Conservation (phyloP, 495 filamentous ascomycete species). For the Aspergillus asperescens region DNA sequence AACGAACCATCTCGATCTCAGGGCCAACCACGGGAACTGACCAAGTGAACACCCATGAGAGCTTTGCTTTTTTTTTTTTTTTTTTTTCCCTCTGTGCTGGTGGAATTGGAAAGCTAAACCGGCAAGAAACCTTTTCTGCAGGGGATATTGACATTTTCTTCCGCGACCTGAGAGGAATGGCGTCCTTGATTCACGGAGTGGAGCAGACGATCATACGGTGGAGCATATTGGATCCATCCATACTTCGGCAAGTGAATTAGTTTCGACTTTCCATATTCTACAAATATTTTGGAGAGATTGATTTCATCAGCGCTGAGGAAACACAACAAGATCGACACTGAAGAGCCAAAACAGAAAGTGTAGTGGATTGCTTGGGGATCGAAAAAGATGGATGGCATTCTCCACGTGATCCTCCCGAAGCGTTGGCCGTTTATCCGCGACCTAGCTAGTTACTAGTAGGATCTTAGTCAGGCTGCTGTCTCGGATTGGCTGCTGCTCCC, state of each 20-base stretch:
- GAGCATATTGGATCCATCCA: not conserved
- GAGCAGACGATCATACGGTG: constrained; percentile 6
- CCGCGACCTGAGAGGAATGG: not conserved
- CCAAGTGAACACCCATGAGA: not conserved
- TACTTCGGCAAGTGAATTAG: not conserved
- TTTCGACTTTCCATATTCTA: not conserved
- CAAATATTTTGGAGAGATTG: not conserved
- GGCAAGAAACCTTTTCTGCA: not conserved
- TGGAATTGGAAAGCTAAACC: not conserved
- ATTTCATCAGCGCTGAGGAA: no score
- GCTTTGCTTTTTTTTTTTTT: not conserved
- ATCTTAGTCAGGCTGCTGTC: constrained; percentile 1
- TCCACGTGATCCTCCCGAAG: constrained; percentile 12
- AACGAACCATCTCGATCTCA: constrained; percentile 14
- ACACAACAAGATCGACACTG: not conserved
- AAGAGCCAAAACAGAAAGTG: not conserved
- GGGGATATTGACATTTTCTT: not conserved
- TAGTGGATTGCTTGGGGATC: not conserved
- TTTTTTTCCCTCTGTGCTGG: no score
- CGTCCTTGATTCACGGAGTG: not conserved
- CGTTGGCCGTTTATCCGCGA: constrained; percentile 13
- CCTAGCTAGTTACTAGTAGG: not conserved
- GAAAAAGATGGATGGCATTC: not conserved
- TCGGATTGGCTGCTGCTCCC: not conserved
- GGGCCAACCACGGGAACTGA: not conserved